Evolutionary conservation across 140 eudicot genomes (phyloP).

Genomic region (Oenanthe javanica): DNA sequence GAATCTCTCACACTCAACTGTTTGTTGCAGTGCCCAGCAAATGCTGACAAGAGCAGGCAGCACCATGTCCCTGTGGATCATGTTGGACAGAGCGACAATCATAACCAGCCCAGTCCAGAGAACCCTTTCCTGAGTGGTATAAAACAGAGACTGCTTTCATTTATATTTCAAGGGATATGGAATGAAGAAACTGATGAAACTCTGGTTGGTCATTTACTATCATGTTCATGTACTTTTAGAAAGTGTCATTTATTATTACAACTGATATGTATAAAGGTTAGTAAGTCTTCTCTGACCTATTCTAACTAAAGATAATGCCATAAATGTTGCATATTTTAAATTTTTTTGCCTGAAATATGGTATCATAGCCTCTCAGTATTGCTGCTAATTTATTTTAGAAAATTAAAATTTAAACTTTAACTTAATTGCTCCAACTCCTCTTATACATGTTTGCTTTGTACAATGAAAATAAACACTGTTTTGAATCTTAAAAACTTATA

Average conservation of each 20-base stretch:
- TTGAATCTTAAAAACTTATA: neutral
- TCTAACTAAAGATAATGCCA: neutral
- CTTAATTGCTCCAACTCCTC: neutral
- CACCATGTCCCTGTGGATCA: constrained; percentile 30
- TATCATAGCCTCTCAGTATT: neutral
- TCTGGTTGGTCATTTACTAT: constrained; percentile 44
- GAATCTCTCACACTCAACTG: neutral
- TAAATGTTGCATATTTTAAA: neutral
- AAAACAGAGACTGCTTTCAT: constrained; percentile 91
- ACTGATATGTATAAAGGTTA: neutral
- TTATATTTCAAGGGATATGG: constrained; percentile 75
- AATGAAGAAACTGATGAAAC: constrained; percentile 82
- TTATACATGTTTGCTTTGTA: neutral
- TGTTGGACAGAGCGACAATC: constrained; percentile 34
- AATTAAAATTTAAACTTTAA: neutral
- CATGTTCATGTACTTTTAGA: constrained; percentile 10
- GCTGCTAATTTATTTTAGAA: neutral
- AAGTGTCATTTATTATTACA: neutral
- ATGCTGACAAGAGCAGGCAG: constrained; percentile 33
- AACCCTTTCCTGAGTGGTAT: constrained; percentile 68
- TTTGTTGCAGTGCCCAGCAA: constrained; percentile 35
- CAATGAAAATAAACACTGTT: neutral
- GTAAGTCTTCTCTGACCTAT: neutral
- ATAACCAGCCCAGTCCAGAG: constrained; percentile 36
- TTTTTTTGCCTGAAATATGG: neutral